A percentile compares a stretch with the other conserved stretches of the same genome.
Evolutionary conservation across 768 basidiomycete genomes (phyloP).

Genomic region (Auriscalpium orientale): DNA sequence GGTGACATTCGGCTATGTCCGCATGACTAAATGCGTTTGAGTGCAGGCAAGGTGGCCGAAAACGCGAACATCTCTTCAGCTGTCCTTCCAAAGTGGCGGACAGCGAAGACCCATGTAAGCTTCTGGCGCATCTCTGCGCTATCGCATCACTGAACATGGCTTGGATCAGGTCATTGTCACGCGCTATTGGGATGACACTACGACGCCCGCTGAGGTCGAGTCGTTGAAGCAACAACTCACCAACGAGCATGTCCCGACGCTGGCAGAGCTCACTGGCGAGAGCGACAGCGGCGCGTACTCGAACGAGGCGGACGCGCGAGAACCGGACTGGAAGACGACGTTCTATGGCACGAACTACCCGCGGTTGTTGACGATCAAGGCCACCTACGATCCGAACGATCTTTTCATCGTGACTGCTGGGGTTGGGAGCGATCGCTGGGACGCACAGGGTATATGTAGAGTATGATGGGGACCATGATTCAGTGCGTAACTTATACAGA

Average conservation of each 20-base stretch:
- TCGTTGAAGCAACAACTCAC: neutral
- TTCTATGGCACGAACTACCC: slow-evolving; percentile 2
- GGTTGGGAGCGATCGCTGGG: slow-evolving; percentile 13
- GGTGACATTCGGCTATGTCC: no score
- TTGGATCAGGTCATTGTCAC: neutral
- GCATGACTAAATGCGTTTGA: neutral
- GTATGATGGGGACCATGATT: neutral
- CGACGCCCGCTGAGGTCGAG: neutral
- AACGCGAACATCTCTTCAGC: slow-evolving; percentile 27
- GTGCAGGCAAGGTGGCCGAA: slow-evolving; percentile 20
- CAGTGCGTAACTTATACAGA: no score
- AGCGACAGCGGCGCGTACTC: slow-evolving; percentile 9
- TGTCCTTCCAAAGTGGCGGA: slow-evolving; percentile 29
- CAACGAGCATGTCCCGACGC: neutral
- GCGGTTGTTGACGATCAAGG: neutral
- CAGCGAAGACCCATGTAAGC: slow-evolving; percentile 29
- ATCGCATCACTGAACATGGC: neutral
- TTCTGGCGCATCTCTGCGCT: neutral
- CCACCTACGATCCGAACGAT: neutral
- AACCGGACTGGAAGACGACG: slow-evolving; percentile 11
- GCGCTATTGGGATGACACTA: neutral
- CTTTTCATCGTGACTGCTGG: slow-evolving; percentile 11
- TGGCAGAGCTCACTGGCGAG: slow-evolving; percentile 4
- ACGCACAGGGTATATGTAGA: neutral
- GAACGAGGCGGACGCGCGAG: slow-evolving; percentile 13